Percentiles rank a stretch among this genome's conserved stretches.
Conservation (phyloP, 495 filamentous ascomycete genomes). For the Pyrenopolyporus hunteri region DNA sequence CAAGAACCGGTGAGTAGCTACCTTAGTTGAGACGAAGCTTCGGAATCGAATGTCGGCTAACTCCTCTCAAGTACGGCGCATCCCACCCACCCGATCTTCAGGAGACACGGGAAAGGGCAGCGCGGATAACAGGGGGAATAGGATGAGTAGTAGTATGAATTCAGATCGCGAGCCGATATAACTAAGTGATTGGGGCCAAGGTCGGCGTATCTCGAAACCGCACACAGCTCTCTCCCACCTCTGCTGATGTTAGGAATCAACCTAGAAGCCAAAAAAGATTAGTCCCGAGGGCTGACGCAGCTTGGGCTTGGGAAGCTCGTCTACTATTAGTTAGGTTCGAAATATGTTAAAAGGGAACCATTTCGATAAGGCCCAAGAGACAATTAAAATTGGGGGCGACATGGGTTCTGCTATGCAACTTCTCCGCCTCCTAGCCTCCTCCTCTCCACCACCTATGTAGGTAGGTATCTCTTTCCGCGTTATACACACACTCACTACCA, state of each 20-base stretch:
- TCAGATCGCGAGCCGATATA: constrained; percentile 2
- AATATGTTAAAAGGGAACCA: constrained; percentile 10
- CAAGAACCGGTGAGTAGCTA: no score
- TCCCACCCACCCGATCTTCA: constrained; percentile 27
- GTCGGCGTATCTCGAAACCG: constrained; percentile 19
- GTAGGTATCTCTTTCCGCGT: no score
- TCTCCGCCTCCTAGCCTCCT: not conserved
- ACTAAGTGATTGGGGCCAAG: not conserved
- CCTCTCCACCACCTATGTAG: no score
- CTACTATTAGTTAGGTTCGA: no score
- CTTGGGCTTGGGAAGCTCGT: constrained; percentile 26
- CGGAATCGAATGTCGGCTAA: constrained; percentile 6
- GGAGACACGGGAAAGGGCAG: constrained; percentile 2
- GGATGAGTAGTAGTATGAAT: not conserved
- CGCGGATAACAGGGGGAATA: not conserved
- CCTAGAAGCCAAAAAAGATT: constrained; percentile 6
- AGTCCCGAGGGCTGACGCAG: constrained; percentile 32
- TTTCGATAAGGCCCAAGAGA: constrained; percentile 19
- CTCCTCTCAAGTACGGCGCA: constrained; percentile 35
- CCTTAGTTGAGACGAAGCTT: constrained; percentile 35
- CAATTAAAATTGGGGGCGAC: constrained; percentile 1
- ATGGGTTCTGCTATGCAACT: not conserved
- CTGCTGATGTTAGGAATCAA: no score
- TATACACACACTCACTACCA: no score
- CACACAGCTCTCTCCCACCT: no score